Evolutionary conservation across 306 rosid genomes (phyloP).

Genomic region (Senna siamea): DNA sequence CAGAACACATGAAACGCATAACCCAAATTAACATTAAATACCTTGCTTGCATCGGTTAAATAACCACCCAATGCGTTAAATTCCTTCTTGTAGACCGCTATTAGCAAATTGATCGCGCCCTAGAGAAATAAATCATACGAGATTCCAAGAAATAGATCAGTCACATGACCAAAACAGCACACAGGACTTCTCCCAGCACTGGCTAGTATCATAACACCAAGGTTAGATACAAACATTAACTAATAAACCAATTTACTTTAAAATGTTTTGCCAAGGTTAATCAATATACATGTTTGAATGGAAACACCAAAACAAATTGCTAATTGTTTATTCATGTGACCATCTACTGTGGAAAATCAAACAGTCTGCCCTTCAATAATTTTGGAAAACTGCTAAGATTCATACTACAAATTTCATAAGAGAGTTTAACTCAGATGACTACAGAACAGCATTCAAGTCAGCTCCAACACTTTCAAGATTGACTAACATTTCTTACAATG

Average conservation of each 20-base stretch:
- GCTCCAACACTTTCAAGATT: neutral
- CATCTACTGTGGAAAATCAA: neutral
- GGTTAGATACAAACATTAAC: too few species aligned
- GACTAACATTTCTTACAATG: neutral
- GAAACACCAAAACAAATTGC: too few species aligned
- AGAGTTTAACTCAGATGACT: slow-evolving; percentile 9
- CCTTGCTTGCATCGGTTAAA: slow-evolving; percentile 89
- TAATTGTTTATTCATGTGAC: neutral
- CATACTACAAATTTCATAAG: neutral
- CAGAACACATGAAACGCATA: neutral
- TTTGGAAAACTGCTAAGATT: neutral
- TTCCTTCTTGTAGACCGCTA: slow-evolving; percentile 94
- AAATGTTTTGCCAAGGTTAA: too few species aligned
- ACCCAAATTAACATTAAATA: slow-evolving; percentile 37
- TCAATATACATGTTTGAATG: too few species aligned
- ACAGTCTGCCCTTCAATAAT: neutral
- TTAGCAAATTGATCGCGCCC: slow-evolving; percentile 95
- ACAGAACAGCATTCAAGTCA: neutral
- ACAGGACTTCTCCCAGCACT: neutral
- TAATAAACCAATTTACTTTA: too few species aligned
- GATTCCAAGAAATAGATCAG: slow-evolving; percentile 23
- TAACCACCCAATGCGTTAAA: slow-evolving; percentile 77
- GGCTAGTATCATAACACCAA: slow-evolving; percentile 14
- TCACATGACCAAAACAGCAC: slow-evolving; percentile 7
- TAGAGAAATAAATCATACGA: slow-evolving; percentile 36